Conservation (phyloP, 208 protist species). For the Trypanosoma mega region DNA sequence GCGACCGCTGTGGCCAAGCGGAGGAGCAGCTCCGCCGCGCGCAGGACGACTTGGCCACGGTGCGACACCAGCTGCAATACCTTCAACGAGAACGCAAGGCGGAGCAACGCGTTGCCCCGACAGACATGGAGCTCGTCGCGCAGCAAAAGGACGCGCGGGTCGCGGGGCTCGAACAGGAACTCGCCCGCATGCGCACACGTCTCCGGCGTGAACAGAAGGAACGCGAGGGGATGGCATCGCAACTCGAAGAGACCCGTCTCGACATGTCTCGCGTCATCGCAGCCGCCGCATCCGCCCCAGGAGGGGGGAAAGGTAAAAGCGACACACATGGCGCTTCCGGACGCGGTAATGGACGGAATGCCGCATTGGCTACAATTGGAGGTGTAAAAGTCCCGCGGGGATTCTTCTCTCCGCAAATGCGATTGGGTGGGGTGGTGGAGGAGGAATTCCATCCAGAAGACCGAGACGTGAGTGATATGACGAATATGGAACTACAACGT, state of each 20-base stretch:
- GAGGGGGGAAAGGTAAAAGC: neutral
- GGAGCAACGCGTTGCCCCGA: conserved; percentile 15
- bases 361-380: neutral
- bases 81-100: conserved; percentile 29
- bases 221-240: conserved; percentile 34
- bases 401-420: neutral
- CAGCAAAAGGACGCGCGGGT: conserved; percentile 39
- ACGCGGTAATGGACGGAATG: neutral
- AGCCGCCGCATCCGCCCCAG: conserved; percentile 20
- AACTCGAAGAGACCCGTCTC: conserved; percentile 41
- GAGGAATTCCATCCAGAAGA: neutral
- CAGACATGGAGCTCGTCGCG: conserved; percentile 11
- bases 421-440: neutral
- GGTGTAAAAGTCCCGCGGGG: neutral
- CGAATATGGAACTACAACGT: neutral
- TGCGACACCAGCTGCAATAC: conserved; percentile 17
- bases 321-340: no score
- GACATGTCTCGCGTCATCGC: conserved; percentile 21
- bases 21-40: neutral
- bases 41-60: conserved; percentile 13
- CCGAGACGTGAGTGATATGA: neutral
- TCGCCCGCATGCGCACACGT: conserved; percentile 53
- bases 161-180: conserved; percentile 55
- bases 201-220: conserved; percentile 39
- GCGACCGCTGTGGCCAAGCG: neutral